Evolutionary conservation across 495 filamentous ascomycete species (phyloP), one percentile per base, ranked within the genome.

Genomic region (Lentithecium fluviatile): DNA sequence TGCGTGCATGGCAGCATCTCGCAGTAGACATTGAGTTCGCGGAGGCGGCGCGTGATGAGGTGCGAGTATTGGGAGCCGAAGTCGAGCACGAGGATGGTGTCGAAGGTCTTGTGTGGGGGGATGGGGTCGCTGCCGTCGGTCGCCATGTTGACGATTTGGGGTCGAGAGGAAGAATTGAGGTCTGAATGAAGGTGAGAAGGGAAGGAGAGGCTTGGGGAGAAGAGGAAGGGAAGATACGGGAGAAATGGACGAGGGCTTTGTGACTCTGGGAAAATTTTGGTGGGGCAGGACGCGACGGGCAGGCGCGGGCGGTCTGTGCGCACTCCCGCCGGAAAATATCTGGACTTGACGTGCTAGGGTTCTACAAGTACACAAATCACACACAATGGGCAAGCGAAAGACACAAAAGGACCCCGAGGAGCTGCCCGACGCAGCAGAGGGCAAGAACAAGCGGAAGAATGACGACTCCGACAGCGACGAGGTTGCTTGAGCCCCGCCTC

Each of bases 1-100:
- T 86, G 83, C 54, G 90, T 97, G 78, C 93, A 97, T 26, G 91
- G 92, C 45, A 96, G 83, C 85, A 97, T 88, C 77, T 97, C 93
- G 40, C 83, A 83, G 79, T 88, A 96, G 72, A 97, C 82, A 78
- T 89, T 87, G 76, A 96, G 80, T 45, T 86, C 84, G 64, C 90
- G 80, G 13, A 95, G 80, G 46, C 89, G 84, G 32, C 90, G 80
- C 2, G 83, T 85, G 69, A 94, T 93, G 15, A 94, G 79, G 67
- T 91, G 89, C 3, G 81, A 83, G 52, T 83, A 88, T 73, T 87
- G 85, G 2, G 78, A 83, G 42, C 85, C 85, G 65, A 87, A 87
- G 71, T 88, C 85, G 56, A 88, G 76, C 53, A 83, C 78, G 56
- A 88, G 75, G 64, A 87, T 81, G 46, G 85, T 88, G 70, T 87